Conservation (phyloP, 2,329 filamentous ascomycete species). For the Monilinia fructigena region DNA sequence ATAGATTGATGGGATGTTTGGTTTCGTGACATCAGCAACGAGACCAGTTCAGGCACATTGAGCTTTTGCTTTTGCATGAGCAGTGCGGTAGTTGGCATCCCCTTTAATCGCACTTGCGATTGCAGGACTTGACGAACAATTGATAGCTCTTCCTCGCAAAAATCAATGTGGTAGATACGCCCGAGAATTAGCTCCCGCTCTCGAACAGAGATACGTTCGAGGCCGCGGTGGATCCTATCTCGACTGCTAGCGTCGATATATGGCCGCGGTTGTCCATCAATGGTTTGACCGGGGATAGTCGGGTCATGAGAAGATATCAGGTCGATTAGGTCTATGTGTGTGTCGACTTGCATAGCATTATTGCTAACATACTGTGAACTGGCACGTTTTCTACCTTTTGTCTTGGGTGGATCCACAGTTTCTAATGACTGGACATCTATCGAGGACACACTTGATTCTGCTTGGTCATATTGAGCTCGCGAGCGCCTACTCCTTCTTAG, state of each 20-base stretch:
- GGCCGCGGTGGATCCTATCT: constrained; percentile 24
- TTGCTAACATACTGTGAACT: background rate
- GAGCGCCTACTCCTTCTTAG: background rate
- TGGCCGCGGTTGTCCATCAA: constrained; percentile 16
- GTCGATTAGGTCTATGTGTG: background rate
- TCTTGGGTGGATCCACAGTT: background rate
- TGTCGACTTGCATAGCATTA: background rate
- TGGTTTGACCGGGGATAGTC: background rate
- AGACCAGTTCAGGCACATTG: constrained; percentile 16
- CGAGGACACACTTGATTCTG: background rate
- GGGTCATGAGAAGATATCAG: background rate
- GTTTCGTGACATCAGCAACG: background rate
- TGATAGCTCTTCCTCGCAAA: constrained; percentile 26
- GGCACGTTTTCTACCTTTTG: background rate
- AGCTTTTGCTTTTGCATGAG: constrained; percentile 19
- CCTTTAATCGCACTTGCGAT: background rate
- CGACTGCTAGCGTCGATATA: constrained; percentile 21
- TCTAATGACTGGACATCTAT: background rate
- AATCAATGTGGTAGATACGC: constrained; percentile 29
- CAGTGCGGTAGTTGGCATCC: constrained; percentile 10
- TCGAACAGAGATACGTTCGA: constrained; percentile 17
- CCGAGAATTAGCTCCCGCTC: constrained; percentile 4
- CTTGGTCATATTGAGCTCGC: constrained; percentile 3
- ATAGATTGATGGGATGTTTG: constrained; percentile 27
- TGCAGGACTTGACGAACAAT: constrained; percentile 8